Base-by-base conservation (phyloP, 2,329 filamentous ascomycete species). In the Beauveria asiatica region DNA sequence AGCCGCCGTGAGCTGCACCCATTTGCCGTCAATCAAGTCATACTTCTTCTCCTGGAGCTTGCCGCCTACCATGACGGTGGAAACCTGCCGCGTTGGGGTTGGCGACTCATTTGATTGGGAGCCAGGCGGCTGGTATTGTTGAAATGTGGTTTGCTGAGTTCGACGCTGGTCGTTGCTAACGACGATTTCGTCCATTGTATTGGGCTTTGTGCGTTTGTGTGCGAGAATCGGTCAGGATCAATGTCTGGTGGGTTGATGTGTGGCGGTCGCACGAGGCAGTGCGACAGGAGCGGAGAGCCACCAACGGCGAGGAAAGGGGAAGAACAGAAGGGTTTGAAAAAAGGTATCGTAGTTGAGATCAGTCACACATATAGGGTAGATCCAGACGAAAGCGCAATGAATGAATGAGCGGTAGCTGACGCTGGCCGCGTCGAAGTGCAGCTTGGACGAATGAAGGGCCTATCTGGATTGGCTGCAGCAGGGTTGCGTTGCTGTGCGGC, bases 1-100 rank as follows among this genome's bases (percentile, higher is more conserved):
- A 56, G 82, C 82, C 27, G 82, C 82, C 0, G 82, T 85, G 57
- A 85, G 72, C 63, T 76, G 78, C 30, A 80, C 77, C 65, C 71
- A 72, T 67, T 74, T 64, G 64, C 76, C 69, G 63, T 78, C 70
- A 63, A 74, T 67, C n/a, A 67, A 59, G 13, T 68, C 71, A 45
- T 68, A 75, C 44, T 68, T 65, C 63, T 70, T 74, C 19, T 67
- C 66, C 17, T 42, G 50, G 8, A 45, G 44, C 45, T 56, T 53
- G 49, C 61, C 49, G 37, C 57, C 57, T 30, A 50, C 45, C 39
- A 57, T 48, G 39, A 52, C 54, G 7, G 51, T 55, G 11, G 56
- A 44, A 16, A 45, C 30, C n/a, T 52, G 41, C 10, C 44, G 49
- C 11, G 70, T 62, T 41, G 42, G 63, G 11, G 70, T 62, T 62